Evolutionary conservation across 768 basidiomycete genomes (phyloP).

Genomic region (Mycena alexandri): DNA sequence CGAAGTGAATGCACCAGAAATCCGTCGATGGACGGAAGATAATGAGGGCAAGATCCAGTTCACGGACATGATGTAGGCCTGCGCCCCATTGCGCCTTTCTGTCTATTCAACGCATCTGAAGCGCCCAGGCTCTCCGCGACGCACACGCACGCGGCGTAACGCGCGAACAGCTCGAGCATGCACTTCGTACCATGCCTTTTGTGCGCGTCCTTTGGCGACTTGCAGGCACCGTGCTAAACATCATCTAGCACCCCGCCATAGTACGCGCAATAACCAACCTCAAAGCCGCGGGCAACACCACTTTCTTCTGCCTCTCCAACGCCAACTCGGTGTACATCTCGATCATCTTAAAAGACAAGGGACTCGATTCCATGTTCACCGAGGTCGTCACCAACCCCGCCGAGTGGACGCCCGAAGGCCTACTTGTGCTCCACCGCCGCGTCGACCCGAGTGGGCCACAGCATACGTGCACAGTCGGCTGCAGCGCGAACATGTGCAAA

Average conservation of each 20-base stretch:
- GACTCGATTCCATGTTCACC: conserved; percentile 77
- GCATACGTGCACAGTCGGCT: conserved; percentile 88
- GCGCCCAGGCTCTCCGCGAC: conserved; percentile 79
- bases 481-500: conserved; percentile 99
- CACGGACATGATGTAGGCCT: conserved; percentile 93
- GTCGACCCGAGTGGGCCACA: conserved; percentile 83
- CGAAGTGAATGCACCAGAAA: conserved; percentile 86
- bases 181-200: conserved; percentile 88
- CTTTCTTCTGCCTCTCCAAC: conserved; percentile 93
- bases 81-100: conserved; percentile 11
- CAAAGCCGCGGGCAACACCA: conserved; percentile 75
- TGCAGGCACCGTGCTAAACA: conserved; percentile 7
- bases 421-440: conserved; percentile 81
- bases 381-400: conserved; percentile 96
- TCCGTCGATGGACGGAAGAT: conserved; percentile 85
- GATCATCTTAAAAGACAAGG: conserved; percentile 89
- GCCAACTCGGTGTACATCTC: conserved; percentile 93
- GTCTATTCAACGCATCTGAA: conserved; percentile 41
- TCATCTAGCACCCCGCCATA: conserved; percentile 93
- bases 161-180: conserved; percentile 79
- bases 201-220: conserved; percentile 59
- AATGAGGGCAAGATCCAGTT: conserved; percentile 79
- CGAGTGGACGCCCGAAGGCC: conserved; percentile 76
- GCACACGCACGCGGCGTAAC: conserved; percentile 78
- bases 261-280: conserved; percentile 85